These are phyloP conservation scores for Magnusiomyces suaveolens DNA, from an alignment of 1,139 yeast genomes.

Conservation along the genomic window DNA sequence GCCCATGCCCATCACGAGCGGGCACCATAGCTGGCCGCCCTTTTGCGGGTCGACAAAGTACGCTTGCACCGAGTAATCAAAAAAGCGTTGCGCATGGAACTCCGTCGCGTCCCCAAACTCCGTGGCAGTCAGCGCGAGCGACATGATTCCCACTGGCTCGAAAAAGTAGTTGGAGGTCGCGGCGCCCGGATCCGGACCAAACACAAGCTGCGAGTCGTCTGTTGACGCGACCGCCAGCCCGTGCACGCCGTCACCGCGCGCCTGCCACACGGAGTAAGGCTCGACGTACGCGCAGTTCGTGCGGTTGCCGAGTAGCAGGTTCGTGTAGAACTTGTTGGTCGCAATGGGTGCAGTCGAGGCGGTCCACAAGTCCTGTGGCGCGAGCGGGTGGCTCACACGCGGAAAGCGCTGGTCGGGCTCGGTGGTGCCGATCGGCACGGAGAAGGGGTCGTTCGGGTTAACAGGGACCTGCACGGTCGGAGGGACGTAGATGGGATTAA, in stretches of 20 bases:
- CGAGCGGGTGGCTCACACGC: constrained; percentile 8
- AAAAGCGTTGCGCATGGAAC: constrained; percentile 17
- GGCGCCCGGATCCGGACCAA: constrained; percentile 44
- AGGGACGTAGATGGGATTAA: not conserved
- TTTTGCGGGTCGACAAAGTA: constrained; percentile 39
- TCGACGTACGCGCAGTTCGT: constrained; percentile 54
- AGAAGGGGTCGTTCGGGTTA: constrained; percentile 7
- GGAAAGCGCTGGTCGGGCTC: constrained; percentile 6
- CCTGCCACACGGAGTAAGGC: not conserved
- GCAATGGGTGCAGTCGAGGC: constrained; percentile 41
- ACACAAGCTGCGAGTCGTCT: constrained; percentile 48
- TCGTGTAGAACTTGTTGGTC: constrained; percentile 80
- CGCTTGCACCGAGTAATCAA: constrained; percentile 46
- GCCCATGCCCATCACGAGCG: constrained; percentile 68
- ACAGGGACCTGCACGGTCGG: constrained; percentile 2
- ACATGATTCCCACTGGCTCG: constrained; percentile 34
- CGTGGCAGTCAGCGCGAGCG: constrained; percentile 29
- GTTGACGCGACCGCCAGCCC: constrained; percentile 66
- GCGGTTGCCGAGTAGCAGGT: constrained; percentile 52
- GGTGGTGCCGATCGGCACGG: constrained; percentile 7
- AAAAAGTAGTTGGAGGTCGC: constrained; percentile 31
- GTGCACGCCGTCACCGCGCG: constrained; percentile 21
- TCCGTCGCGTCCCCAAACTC: constrained; percentile 25
- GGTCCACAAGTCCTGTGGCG: constrained; percentile 1
- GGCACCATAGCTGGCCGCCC: constrained; percentile 25